A percentile compares a stretch with the other conserved stretches of the same genome.
phyloP scores from a whole-genome alignment of 148 eudicot species.

The Fagopyrum homotropicum region DNA sequence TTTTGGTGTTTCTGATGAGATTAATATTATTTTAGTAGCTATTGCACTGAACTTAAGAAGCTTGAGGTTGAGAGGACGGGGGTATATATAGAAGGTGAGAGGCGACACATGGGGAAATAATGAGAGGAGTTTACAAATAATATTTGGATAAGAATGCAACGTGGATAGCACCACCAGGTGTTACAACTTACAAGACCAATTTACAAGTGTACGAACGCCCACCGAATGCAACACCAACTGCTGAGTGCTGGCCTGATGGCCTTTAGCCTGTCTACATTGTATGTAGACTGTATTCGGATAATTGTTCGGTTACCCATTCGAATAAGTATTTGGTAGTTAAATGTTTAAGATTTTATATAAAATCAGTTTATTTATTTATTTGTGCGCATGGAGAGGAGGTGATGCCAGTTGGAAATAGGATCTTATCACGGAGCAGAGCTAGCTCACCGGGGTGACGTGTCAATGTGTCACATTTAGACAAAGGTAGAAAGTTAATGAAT shows the following conservation, averaged over 20 bases:
- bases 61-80: background rate
- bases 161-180: background rate
- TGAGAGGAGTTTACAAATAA: background rate
- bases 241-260: too few relatives aligned
- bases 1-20: background rate
- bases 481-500: background rate
- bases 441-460: background rate
- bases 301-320: background rate
- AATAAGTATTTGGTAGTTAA: background rate
- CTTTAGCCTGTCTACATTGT: too few relatives aligned
- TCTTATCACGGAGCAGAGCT: too few relatives aligned
- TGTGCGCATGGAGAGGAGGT: too few relatives aligned
- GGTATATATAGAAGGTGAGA: background rate
- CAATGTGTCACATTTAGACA: background rate
- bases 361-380: background rate
- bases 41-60: background rate
- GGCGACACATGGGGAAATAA: background rate
- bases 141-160: background rate
- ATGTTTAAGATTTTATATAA: background rate
- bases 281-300: too few relatives aligned
- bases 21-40: background rate
- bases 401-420: too few relatives aligned
- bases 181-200: too few relatives aligned
- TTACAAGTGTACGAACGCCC: background rate
- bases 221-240: background rate